A percentile compares a stretch with the other conserved stretches of the same genome.
Conservation (phyloP, 352 stramenopile genomes). For the Blastocystis hominis region DNA sequence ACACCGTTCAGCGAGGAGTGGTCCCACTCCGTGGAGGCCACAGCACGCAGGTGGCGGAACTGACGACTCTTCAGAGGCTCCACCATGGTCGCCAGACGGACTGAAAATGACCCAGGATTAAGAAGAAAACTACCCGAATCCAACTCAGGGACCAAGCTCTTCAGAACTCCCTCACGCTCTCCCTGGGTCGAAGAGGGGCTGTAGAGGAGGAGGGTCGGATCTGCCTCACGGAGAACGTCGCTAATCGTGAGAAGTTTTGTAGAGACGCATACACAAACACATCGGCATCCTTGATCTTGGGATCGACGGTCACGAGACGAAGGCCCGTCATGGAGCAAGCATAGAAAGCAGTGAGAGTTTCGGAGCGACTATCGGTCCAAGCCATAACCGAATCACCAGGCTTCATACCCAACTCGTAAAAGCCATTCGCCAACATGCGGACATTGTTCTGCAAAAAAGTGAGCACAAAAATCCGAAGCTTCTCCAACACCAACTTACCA, state of each 20-base stretch:
- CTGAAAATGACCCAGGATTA: not conserved
- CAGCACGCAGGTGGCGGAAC: conserved; percentile 5
- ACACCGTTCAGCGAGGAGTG: not conserved
- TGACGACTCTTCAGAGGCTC: not conserved
- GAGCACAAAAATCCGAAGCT: not conserved
- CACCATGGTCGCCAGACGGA: not conserved
- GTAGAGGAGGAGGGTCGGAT: not conserved
- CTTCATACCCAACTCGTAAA: conserved; percentile 49
- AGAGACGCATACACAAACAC: not conserved
- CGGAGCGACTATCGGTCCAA: conserved; percentile 51
- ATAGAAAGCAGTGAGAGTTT: conserved; percentile 13
- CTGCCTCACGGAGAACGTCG: not conserved
- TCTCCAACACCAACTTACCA: not conserved
- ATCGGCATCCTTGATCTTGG: not conserved
- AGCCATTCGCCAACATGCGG: conserved; percentile 4
- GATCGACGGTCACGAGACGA: conserved; percentile 11
- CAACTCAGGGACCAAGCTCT: not conserved
- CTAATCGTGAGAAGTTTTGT: not conserved
- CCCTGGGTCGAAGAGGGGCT: not conserved
- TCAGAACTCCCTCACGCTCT: not conserved
- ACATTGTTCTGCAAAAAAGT: not conserved
- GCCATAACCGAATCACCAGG: conserved; percentile 34
- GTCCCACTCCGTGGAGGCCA: conserved; percentile 6
- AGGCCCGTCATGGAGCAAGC: conserved; percentile 43
- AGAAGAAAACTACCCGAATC: not conserved